phyloP scores from a whole-genome alignment of 2,329 filamentous ascomycete species.

The Teratosphaeria gauchensis region DNA sequence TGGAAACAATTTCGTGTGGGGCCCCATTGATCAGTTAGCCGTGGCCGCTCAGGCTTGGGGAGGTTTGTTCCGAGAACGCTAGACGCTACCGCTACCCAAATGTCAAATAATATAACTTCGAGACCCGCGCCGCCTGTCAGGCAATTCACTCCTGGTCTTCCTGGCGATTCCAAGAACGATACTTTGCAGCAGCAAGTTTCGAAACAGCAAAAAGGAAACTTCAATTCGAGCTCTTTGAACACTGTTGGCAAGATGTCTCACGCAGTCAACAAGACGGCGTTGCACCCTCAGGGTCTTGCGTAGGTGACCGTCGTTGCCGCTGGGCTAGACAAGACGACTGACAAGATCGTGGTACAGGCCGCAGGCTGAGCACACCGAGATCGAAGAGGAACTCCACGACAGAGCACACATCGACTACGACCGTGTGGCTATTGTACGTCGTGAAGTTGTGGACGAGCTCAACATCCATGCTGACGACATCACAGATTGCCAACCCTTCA shows the following conservation, averaged over 20 bases:
- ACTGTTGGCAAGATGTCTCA: slow-evolving; percentile 29
- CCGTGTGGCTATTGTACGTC: slow-evolving; percentile 85
- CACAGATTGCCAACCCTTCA: slow-evolving; percentile 74
- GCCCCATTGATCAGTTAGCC: background rate
- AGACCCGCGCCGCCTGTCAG: slow-evolving; percentile 13
- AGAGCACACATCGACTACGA: slow-evolving; percentile 99
- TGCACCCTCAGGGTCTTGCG: slow-evolving; percentile 85
- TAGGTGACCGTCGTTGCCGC: slow-evolving; percentile 42
- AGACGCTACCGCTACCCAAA: background rate
- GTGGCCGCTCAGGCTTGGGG: background rate
- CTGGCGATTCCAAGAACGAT: slow-evolving; percentile 39
- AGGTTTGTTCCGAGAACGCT: background rate
- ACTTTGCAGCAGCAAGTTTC: slow-evolving; percentile 48
- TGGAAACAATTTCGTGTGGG: background rate
- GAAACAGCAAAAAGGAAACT: slow-evolving; percentile 50
- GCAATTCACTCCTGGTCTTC: slow-evolving; percentile 18
- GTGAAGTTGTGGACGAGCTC: background rate
- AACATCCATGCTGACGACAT: background rate
- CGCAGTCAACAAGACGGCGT: slow-evolving; percentile 78
- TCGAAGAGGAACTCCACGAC: slow-evolving; percentile 96
- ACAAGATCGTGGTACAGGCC: slow-evolving; percentile 41
- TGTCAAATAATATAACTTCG: slow-evolving; percentile 6
- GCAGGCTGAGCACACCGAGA: slow-evolving; percentile 80
- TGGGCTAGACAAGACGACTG: slow-evolving; percentile 8
- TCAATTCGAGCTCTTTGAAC: slow-evolving; percentile 48